Conservation (phyloP, 805 yeast species). For the Priceomyces medius region DNA sequence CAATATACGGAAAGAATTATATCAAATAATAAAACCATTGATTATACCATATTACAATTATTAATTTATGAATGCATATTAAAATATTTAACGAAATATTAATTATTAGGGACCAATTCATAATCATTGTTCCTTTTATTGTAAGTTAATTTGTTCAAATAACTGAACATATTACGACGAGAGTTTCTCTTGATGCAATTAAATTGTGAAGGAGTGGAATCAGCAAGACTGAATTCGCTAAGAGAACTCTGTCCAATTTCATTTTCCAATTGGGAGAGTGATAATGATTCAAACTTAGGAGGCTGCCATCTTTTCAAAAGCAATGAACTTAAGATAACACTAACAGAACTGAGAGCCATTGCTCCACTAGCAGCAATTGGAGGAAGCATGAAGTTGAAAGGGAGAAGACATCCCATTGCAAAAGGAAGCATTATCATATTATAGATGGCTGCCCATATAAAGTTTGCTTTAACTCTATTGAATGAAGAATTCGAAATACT, state of each 20-base stretch:
- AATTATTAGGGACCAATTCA: conserved; percentile 6
- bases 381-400: conserved; percentile 71
- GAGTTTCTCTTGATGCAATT: conserved; percentile 10
- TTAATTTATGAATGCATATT: too few relatives aligned
- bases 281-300: conserved; percentile 18
- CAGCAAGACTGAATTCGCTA: conserved; percentile 22
- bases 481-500: conserved; percentile 73
- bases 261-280: conserved; percentile 20
- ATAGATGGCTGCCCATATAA: conserved; percentile 83
- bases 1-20: too few relatives aligned
- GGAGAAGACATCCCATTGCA: conserved; percentile 88
- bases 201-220: conserved; percentile 25
- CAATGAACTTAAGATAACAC: conserved; percentile 81
- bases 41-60: too few relatives aligned
- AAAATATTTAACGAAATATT: background rate
- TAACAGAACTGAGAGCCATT: conserved; percentile 90
- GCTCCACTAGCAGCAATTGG: conserved; percentile 90
- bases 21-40: too few relatives aligned
- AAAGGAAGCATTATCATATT: conserved; percentile 85
- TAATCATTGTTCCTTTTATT: conserved; percentile 2
- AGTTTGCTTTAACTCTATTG: conserved; percentile 71
- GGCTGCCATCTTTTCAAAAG: conserved; percentile 64
- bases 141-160: background rate
- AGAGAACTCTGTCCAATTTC: conserved; percentile 11
- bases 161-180: background rate